Conservation (phyloP, 2,329 filamentous ascomycete species). For the Curvularia hawaiiensis region DNA sequence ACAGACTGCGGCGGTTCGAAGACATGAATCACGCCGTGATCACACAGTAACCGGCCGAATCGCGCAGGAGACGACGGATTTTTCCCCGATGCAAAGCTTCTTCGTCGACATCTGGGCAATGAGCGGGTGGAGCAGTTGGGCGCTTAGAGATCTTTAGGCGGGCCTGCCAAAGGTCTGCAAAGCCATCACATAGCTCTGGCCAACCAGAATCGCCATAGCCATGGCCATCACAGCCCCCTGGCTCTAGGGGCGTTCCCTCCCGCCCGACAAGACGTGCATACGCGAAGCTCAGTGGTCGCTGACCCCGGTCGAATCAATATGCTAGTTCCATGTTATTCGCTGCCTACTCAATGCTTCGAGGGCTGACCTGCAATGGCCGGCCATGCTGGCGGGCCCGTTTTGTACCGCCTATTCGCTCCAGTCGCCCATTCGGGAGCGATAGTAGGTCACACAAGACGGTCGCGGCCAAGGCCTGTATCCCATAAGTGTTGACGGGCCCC, state of each 20-base stretch:
- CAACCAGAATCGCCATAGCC: conserved; percentile 26
- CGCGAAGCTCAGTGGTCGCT: conserved; percentile 36
- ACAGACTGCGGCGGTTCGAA: background rate
- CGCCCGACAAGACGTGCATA: conserved; percentile 29
- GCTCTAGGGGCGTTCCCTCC: conserved; percentile 33
- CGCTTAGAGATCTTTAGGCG: conserved; percentile 35
- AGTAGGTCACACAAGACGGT: conserved; percentile 28
- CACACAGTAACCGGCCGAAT: conserved; percentile 35
- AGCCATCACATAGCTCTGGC: conserved; percentile 31
- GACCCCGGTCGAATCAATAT: conserved; percentile 40
- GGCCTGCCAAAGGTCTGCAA: conserved; percentile 23
- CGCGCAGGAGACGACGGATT: conserved; percentile 17
- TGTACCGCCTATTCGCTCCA: conserved; percentile 24
- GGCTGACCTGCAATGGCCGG: conserved; percentile 35
- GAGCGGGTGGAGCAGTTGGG: conserved; percentile 30
- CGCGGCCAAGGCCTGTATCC: conserved; percentile 19
- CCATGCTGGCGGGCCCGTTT: conserved; percentile 26
- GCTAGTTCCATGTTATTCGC: conserved; percentile 32
- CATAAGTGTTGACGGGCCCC: conserved; percentile 35
- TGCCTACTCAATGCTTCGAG: conserved; percentile 27
- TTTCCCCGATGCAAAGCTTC: conserved; percentile 4
- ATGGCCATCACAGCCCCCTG: conserved; percentile 23
- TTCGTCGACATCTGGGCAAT: conserved; percentile 5
- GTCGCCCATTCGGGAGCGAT: conserved; percentile 19
- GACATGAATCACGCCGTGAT: conserved; percentile 30